Base-by-base conservation (phyloP, 305 asterid genomes). In the Lippia alba region DNA sequence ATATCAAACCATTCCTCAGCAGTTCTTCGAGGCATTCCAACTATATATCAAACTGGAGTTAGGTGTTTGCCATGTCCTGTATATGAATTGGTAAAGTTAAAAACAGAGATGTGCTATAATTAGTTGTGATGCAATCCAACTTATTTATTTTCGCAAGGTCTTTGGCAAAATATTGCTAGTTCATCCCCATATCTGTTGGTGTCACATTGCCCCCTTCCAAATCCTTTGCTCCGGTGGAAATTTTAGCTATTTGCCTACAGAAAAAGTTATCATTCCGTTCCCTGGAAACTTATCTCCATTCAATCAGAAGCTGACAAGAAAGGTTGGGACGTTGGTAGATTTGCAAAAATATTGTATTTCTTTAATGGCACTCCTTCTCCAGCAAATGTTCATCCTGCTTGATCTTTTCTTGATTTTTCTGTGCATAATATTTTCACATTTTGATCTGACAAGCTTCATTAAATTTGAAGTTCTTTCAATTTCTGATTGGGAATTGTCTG, bases 281-380 rank as follows among this genome's bases (percentile, higher is more conserved):
- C 65, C 53, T 64, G 66, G 83, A 84, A 82, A 77, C 82, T 46
- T 33, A 56, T 34, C 53, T 39, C 64, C 63, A 81, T 87, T 76
- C 66, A 64, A 12, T 72, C 96, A n/a, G 88, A 84, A 83, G 76
- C 90, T 78, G 86, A 85, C 66, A 80, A 44, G 74, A 85, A 91
- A 82, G 87, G 94, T 71, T 94, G 98, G 97, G 96, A 94, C 66
- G 83, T 89, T 20, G 90, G 96, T 76, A 88, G 98, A 78, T 94
- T 94, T 75, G 54, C 87, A 71, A 84, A 82, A 80, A 94, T 97
- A 61, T 69, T 94, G 74, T 94, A 83, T 80, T 94, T 85, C 85
- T 94, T 91, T 78, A 91, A 94, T 59, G 96, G 96, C 59, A 96
- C 94, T 69, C 99, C 99, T 20, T 91, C 96, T 69, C 97, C 99